These are phyloP conservation scores for Metarhizium brunneum DNA, from an alignment of 2,329 filamentous ascomycete genomes.

Conservation along the genomic window DNA sequence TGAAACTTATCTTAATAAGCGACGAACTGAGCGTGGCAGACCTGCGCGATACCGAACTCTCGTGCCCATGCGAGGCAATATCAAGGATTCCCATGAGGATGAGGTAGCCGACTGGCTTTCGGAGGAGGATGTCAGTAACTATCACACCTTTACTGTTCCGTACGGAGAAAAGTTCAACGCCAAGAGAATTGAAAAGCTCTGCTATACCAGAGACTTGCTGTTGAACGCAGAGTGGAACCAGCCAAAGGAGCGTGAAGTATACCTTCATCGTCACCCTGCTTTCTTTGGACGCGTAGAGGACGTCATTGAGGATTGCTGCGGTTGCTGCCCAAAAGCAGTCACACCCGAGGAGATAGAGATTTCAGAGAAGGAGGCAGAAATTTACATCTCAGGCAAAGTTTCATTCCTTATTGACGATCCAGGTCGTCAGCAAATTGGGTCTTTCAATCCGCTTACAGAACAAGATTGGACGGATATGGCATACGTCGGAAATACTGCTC, in stretches of 20 bases:
- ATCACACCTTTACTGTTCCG: constrained; percentile 66
- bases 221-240: constrained; percentile 86
- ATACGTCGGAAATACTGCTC: constrained; percentile 70
- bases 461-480: constrained; percentile 89
- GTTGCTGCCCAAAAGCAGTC: constrained; percentile 59
- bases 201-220: constrained; percentile 72
- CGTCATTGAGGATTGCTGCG: constrained; percentile 74
- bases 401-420: constrained; percentile 73
- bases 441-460: constrained; percentile 72
- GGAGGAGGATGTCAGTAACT: constrained; percentile 67
- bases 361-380: constrained; percentile 62
- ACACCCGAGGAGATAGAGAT: constrained; percentile 65
- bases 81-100: constrained; percentile 69
- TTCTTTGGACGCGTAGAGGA: constrained; percentile 73
- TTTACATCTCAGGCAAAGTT: constrained; percentile 66
- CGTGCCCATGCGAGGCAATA: constrained; percentile 50
- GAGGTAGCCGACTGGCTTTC: constrained; percentile 79
- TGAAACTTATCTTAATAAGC: constrained; percentile 60
- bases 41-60: constrained; percentile 28
- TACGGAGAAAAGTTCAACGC: constrained; percentile 55
- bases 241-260: constrained; percentile 61
- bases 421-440: constrained; percentile 61
- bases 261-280: constrained; percentile 74
- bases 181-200: constrained; percentile 69
- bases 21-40: constrained; percentile 63